Evolutionary conservation across 345 rosid species (phyloP).

Genomic region (Salix arbutifolia): DNA sequence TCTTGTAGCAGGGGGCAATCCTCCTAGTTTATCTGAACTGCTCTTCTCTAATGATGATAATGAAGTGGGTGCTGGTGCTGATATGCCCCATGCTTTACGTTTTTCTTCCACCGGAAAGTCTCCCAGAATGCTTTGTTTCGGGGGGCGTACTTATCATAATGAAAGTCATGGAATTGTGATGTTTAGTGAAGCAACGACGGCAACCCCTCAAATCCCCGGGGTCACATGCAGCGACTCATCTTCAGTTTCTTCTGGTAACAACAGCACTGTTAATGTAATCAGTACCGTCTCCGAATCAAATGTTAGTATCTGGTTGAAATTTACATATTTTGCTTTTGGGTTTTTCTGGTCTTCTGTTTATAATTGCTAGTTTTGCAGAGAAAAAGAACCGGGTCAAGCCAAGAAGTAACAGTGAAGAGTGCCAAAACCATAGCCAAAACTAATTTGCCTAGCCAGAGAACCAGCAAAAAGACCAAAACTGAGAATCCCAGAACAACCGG

Average conservation of each 20-base stretch:
- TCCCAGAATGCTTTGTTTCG: conserved; percentile 79
- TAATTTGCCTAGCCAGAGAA: conserved; percentile 29
- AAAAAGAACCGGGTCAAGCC: conserved; percentile 41
- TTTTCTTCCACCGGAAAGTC: conserved; percentile 28
- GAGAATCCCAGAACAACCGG: conserved; percentile 41
- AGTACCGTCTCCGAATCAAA: conserved; percentile 20
- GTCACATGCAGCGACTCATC: conserved; percentile 45
- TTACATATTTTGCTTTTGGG: background rate
- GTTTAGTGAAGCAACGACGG: conserved; percentile 18
- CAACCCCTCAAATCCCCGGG: conserved; percentile 29
- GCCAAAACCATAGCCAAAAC: background rate
- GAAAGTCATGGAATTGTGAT: conserved; percentile 22
- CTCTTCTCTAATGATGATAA: conserved; percentile 41
- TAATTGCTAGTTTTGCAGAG: conserved; percentile 30
- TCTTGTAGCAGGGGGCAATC: conserved; percentile 10
- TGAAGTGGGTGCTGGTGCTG: conserved; percentile 20
- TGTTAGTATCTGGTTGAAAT: conserved; percentile 20
- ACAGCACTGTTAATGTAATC: background rate
- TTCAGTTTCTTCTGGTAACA: conserved; percentile 37
- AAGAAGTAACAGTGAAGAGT: conserved; percentile 14
- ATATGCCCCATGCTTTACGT: conserved; percentile 12
- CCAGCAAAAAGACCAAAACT: conserved; percentile 40
- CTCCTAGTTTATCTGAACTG: conserved; percentile 59
- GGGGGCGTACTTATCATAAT: conserved; percentile 26
- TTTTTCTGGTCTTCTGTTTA: background rate